These are phyloP conservation scores for Rhododendron williamsianum DNA, from an alignment of 148 eudicot species.

Conservation along the genomic window DNA sequence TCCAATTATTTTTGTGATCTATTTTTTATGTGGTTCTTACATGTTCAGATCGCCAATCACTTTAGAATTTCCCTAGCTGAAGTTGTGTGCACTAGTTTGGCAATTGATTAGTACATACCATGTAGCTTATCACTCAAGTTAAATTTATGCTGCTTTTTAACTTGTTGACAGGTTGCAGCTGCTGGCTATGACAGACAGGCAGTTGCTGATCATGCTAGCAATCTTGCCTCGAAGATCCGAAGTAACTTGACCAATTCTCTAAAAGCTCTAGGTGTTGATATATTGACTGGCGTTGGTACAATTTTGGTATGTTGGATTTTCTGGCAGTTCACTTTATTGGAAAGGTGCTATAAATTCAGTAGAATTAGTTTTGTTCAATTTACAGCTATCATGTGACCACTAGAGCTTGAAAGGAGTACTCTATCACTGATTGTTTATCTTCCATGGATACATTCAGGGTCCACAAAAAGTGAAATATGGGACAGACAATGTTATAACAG, in stretches of 20 bases:
- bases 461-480: conserved; percentile 64
- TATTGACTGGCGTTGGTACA: conserved; percentile 87
- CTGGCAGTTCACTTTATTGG: background rate
- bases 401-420: background rate
- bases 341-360: background rate
- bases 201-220: conserved; percentile 94
- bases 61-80: background rate
- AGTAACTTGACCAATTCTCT: conserved; percentile 80
- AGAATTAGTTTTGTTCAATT: background rate
- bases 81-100: background rate
- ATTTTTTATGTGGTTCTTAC: background rate
- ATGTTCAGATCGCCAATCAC: background rate
- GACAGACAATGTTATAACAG: conserved; percentile 51
- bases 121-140: background rate
- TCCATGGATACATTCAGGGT: conserved; percentile 49
- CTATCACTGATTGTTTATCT: background rate
- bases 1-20: background rate
- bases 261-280: conserved; percentile 93
- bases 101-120: background rate
- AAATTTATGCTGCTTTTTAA: conserved; percentile 8
- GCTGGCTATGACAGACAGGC: conserved; percentile 96
- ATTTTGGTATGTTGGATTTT: conserved; percentile 53
- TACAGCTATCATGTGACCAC: background rate
- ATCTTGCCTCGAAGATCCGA: conserved; percentile 89
- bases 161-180: conserved; percentile 72